Conservation (phyloP, 352 stramenopile genomes). For the Phytophthora citricola region DNA sequence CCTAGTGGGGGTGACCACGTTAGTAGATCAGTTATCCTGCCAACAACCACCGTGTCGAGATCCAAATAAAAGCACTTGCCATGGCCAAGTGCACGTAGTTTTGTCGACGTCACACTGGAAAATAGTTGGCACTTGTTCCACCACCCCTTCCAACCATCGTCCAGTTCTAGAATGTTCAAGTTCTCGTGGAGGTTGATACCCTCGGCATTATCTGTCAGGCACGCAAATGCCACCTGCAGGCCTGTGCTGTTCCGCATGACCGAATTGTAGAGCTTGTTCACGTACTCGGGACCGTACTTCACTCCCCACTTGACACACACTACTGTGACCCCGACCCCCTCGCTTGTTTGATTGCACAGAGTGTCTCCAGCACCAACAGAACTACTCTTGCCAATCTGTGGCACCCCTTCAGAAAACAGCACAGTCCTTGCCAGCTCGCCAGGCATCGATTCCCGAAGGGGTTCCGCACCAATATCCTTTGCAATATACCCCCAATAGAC, state of each 20-base stretch:
- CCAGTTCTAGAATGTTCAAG: slow-evolving; percentile 39
- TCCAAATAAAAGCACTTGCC: slow-evolving; percentile 63
- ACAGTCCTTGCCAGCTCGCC: slow-evolving; percentile 54
- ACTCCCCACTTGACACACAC: slow-evolving; percentile 89
- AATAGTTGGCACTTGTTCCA: slow-evolving; percentile 88
- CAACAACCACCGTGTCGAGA: slow-evolving; percentile 79
- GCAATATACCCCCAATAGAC: slow-evolving; percentile 70
- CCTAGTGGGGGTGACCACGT: slow-evolving; percentile 16
- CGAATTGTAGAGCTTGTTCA: slow-evolving; percentile 72
- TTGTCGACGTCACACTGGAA: slow-evolving; percentile 27
- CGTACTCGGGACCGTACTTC: slow-evolving; percentile 86
- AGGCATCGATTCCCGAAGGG: slow-evolving; percentile 11
- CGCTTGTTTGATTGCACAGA: slow-evolving; percentile 6
- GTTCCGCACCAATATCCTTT: slow-evolving; percentile 77
- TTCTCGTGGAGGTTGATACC: slow-evolving; percentile 44
- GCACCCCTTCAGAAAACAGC: not conserved
- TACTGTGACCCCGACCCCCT: slow-evolving; percentile 40
- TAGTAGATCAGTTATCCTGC: slow-evolving; percentile 44
- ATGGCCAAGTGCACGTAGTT: slow-evolving; percentile 37
- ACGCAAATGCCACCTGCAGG: slow-evolving; percentile 55
- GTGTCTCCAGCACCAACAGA: not conserved
- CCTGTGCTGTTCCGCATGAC: slow-evolving; percentile 41
- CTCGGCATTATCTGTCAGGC: slow-evolving; percentile 66
- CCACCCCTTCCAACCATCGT: slow-evolving; percentile 61
- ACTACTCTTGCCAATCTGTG: not conserved